Conservation (phyloP, 1,284 basidiomycete species). For the Exsudoporus floridanus region DNA sequence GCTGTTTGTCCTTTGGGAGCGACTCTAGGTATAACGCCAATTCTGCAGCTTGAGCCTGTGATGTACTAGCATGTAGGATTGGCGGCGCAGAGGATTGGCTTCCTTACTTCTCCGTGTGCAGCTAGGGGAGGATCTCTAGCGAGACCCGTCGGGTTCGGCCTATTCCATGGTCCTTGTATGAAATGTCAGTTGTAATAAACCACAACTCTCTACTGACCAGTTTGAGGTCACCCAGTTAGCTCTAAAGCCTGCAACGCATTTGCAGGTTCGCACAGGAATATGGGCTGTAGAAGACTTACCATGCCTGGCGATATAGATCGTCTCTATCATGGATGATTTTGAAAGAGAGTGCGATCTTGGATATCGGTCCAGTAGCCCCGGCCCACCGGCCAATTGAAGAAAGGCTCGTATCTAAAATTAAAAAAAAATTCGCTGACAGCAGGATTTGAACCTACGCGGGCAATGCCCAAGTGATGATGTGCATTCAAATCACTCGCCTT, state of each 20-base stretch:
- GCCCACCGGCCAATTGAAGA: too few relatives aligned
- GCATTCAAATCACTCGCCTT: constrained; percentile 76
- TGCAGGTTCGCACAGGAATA: background rate
- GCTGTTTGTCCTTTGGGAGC: constrained; percentile 65
- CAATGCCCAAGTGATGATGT: constrained; percentile 70
- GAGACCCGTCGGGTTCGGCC: constrained; percentile 68
- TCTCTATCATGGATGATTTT: constrained; percentile 52
- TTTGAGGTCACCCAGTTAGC: constrained; percentile 66
- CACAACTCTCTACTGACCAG: constrained; percentile 48
- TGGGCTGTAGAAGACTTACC: constrained; percentile 42
- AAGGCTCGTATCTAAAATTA: background rate
- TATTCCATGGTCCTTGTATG: constrained; percentile 28
- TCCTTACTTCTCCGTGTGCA: constrained; percentile 64
- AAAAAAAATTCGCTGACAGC: constrained; percentile 62
- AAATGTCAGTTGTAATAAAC: background rate
- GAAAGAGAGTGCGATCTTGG: background rate
- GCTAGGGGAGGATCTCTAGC: constrained; percentile 77
- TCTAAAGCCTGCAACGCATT: constrained; percentile 56
- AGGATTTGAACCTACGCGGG: constrained; percentile 81
- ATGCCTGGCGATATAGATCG: constrained; percentile 79
- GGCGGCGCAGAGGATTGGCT: background rate
- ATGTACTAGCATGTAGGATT: background rate
- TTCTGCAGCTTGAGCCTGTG: constrained; percentile 74
- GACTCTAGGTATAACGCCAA: constrained; percentile 63
- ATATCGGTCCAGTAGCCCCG: background rate